Evolutionary conservation across 768 basidiomycete genomes (phyloP).

Genomic region (Trametes meyenii): DNA sequence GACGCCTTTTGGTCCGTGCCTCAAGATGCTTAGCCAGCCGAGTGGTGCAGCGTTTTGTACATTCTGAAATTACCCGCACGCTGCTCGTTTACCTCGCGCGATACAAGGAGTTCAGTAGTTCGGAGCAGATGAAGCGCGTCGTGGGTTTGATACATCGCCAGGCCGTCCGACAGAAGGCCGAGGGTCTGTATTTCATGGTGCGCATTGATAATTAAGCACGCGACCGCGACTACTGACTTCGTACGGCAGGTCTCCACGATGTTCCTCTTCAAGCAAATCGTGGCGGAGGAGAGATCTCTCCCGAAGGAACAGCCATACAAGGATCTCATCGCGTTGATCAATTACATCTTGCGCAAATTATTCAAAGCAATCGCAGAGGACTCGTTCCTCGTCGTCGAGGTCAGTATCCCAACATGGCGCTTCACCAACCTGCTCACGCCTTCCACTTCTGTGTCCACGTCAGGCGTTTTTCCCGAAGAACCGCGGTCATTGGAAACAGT

Average conservation of each 20-base stretch:
- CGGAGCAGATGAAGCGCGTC: conserved; percentile 88
- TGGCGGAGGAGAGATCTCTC: conserved; percentile 78
- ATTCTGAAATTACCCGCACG: conserved; percentile 83
- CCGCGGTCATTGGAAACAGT: conserved; percentile 83
- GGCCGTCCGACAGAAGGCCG: conserved; percentile 87
- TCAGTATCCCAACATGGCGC: conserved; percentile 40
- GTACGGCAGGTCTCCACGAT: conserved; percentile 79
- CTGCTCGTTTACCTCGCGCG: conserved; percentile 80
- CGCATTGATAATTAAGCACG: conserved; percentile 16
- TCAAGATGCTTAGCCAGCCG: conserved; percentile 12
- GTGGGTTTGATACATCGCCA: conserved; percentile 90
- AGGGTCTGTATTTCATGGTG: conserved; percentile 95
- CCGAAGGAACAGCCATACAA: conserved; percentile 79
- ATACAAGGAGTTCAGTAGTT: conserved; percentile 77
- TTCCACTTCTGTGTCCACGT: no score
- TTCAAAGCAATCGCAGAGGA: conserved; percentile 90
- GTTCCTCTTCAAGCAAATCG: conserved; percentile 82
- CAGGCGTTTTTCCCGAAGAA: conserved; percentile 92
- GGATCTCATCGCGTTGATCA: conserved; percentile 83
- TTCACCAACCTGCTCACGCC: conserved; percentile 1
- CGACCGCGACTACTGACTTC: neutral
- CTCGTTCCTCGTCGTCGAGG: conserved; percentile 87
- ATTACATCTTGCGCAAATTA: conserved; percentile 87
- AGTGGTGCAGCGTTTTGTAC: conserved; percentile 78
- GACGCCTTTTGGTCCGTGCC: conserved; percentile 11